phyloP scores from a whole-genome alignment of 306 rosid species.

The Oxytropis ochrocephala region DNA sequence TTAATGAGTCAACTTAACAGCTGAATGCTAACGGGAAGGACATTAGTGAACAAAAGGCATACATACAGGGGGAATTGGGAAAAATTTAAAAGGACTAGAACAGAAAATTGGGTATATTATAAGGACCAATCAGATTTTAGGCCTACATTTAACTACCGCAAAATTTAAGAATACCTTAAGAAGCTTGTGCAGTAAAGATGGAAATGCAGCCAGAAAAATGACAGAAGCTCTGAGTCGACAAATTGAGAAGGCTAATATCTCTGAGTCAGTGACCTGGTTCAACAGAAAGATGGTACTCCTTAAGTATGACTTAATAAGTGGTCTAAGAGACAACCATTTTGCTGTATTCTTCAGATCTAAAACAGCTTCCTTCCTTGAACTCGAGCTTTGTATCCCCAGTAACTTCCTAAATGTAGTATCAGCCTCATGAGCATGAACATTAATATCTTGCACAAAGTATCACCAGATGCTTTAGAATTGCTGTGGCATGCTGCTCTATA shows the following conservation, averaged over 20 bases:
- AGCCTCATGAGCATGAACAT: constrained; percentile 66
- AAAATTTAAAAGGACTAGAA: no score
- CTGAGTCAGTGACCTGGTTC: constrained; percentile 61
- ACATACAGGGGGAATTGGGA: no score
- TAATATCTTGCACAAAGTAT: constrained; percentile 51
- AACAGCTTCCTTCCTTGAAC: constrained; percentile 52
- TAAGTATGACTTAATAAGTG: constrained; percentile 64
- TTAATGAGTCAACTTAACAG: no score
- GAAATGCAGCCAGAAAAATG: constrained; percentile 57
- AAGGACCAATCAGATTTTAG: no score
- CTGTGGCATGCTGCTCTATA: constrained; percentile 70
- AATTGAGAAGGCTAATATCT: constrained; percentile 62
- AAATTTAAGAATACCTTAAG: constrained; percentile 50
- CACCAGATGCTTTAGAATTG: constrained; percentile 39
- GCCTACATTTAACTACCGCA: neutral
- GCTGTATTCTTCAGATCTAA: constrained; percentile 54
- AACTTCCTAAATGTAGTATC: constrained; percentile 59
- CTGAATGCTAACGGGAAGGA: no score
- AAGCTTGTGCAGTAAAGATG: constrained; percentile 55
- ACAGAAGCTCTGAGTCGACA: constrained; percentile 61
- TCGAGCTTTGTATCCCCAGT: constrained; percentile 48
- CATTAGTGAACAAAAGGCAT: no score
- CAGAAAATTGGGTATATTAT: no score
- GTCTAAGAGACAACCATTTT: constrained; percentile 61
- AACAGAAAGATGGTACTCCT: constrained; percentile 71